Conservation (phyloP, 2,329 filamentous ascomycete species). For the Trichophyton verrucosum region DNA sequence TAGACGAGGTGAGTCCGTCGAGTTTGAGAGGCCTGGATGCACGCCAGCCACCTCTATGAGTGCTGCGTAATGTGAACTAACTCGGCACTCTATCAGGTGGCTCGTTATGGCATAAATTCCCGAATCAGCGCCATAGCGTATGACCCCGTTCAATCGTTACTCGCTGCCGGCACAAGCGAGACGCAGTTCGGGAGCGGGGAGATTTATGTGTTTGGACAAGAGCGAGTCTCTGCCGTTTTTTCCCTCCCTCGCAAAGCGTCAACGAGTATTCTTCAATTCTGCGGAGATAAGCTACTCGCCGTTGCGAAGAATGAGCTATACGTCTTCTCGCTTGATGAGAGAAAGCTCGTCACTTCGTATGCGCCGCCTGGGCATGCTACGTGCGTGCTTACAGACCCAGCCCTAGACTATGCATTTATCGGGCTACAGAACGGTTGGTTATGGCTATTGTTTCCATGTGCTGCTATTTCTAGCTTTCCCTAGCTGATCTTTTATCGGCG, state of each 20-base stretch:
- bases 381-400: slow-evolving; percentile 67
- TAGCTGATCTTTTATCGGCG: not conserved
- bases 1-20: slow-evolving; percentile 55
- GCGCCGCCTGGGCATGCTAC: slow-evolving; percentile 66
- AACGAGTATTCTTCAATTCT: slow-evolving; percentile 69
- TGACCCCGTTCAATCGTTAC: slow-evolving; percentile 83
- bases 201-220: slow-evolving; percentile 79
- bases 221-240: slow-evolving; percentile 64
- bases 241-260: slow-evolving; percentile 59
- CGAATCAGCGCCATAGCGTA: slow-evolving; percentile 69
- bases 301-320: slow-evolving; percentile 72
- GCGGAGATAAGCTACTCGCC: slow-evolving; percentile 70
- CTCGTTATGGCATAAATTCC: slow-evolving; percentile 70
- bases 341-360: slow-evolving; percentile 54
- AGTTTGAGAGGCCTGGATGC: not conserved
- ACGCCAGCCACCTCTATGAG: slow-evolving; percentile 16
- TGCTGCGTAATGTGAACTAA: not conserved
- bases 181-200: slow-evolving; percentile 74
- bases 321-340: slow-evolving; percentile 67
- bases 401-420: slow-evolving; percentile 84
- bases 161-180: slow-evolving; percentile 83
- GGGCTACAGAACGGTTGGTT: slow-evolving; percentile 56
- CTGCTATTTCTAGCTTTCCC: not conserved
- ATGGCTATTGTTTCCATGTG: not conserved
- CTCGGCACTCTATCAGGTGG: slow-evolving; percentile 35